Evolutionary conservation across 2,329 filamentous ascomycete genomes (phyloP), one percentile per base, ranked within the genome.

Genomic region (Ceratocystis eucalypticola): DNA sequence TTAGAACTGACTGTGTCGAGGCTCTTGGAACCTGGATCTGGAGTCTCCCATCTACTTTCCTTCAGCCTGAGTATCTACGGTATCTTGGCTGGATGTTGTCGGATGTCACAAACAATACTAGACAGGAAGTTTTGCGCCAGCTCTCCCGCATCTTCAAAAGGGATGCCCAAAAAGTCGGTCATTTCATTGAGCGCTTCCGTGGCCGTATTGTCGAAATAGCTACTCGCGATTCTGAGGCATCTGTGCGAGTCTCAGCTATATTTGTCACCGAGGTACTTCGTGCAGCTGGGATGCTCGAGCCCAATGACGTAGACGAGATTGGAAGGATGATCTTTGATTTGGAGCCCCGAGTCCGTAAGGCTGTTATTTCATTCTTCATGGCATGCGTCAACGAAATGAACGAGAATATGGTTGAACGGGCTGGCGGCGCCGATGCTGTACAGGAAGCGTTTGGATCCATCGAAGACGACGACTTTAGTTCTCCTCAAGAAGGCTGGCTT

Each of bases 51-150:
- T 90, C 91, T 61, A 83, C 89, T 59, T 99, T 96, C 76, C 90
- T 96, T 74, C 89, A 96, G 70, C 91, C 91, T 1, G 83, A 88
- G 71, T 96, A 96, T 76, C 79, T 99, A 63, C 87, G 94, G 68
- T 99, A 99, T 72, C 80, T 99, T 5, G 94, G 94, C 64, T 99
- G 94, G 94, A 87, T 96, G 72, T 80, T 99, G 37, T 96, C 92
- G 3, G 94, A 99, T 73, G 82, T 86, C 2, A 82, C 86, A 68
- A 80, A 86, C 0, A 77, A 85, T 7, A 92, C 90, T 25, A 84
- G 94, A 65, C 82, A 87, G n/a, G 91, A 96, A 74, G 91, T 95
- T 1, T 77, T 99, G 53, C 89, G 86, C 72, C 91, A 97, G 74
- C 80, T 99, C 15, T 81, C 84, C 25, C 86, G 84, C 67, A 81